A percentile compares a stretch with the other conserved stretches of the same genome.
These are phyloP conservation scores for Candida vartiovaarae DNA, from an alignment of 805 yeast genomes.

Conservation along the genomic window DNA sequence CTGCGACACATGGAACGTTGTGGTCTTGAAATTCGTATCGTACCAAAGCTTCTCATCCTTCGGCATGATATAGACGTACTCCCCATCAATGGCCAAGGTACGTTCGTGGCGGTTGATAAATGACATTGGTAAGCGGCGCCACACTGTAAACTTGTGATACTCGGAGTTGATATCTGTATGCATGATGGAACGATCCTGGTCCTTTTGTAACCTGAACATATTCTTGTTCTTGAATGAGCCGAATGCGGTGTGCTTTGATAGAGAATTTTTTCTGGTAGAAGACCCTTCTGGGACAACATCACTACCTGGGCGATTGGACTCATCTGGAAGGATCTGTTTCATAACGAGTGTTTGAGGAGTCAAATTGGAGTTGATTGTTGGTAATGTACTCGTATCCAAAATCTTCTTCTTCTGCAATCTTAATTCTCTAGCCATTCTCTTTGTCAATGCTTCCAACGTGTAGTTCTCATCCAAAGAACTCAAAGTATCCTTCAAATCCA, in stretches of 20 bases:
- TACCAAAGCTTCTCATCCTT: slow-evolving; percentile 72
- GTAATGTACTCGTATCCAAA: slow-evolving; percentile 20
- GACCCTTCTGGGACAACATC: not conserved
- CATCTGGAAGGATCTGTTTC: slow-evolving; percentile 3
- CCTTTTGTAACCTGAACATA: slow-evolving; percentile 17
- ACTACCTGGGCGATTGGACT: not conserved
- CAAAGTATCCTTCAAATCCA: slow-evolving; percentile 34
- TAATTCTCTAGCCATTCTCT: slow-evolving; percentile 32
- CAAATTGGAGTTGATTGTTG: slow-evolving; percentile 21
- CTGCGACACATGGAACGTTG: slow-evolving; percentile 80
- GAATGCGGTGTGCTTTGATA: not conserved
- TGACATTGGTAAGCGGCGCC: slow-evolving; percentile 84
- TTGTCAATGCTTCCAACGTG: slow-evolving; percentile 36
- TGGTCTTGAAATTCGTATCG: slow-evolving; percentile 64
- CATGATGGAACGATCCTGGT: not conserved
- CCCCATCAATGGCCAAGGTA: slow-evolving; percentile 88
- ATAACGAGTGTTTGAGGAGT: slow-evolving; percentile 24
- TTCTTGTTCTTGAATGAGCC: slow-evolving; percentile 29
- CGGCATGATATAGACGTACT: slow-evolving; percentile 82
- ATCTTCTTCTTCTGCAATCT: slow-evolving; percentile 25
- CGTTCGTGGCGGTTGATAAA: slow-evolving; percentile 76
- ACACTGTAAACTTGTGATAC: slow-evolving; percentile 79
- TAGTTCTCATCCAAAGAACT: slow-evolving; percentile 34
- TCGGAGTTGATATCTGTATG: slow-evolving; percentile 23
- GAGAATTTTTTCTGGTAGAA: not conserved